A percentile compares a stretch with the other conserved stretches of the same genome.
These are phyloP conservation scores for Podaxis sp. DNA, from an alignment of 768 basidiomycete genomes.

Conservation along the genomic window DNA sequence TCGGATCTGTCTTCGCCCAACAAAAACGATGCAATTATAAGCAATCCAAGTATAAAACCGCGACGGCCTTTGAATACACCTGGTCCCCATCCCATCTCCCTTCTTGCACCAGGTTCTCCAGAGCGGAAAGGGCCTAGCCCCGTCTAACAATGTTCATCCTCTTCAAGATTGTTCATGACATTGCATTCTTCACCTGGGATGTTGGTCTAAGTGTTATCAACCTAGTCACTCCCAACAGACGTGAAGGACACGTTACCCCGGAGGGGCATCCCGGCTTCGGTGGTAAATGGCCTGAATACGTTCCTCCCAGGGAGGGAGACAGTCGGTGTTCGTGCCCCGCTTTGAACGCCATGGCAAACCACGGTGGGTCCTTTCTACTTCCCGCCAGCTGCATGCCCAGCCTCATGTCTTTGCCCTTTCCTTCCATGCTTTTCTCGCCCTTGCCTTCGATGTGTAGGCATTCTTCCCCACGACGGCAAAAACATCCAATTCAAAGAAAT, in stretches of 20 bases:
- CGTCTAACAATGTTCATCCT: constrained; percentile 6
- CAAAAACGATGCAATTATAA: too few species aligned
- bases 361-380: constrained; percentile 45
- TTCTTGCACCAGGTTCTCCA: neutral
- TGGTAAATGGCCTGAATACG: constrained; percentile 70
- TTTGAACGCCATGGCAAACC: constrained; percentile 81
- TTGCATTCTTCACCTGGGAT: constrained; percentile 46
- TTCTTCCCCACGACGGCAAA: constrained; percentile 63
- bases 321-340: constrained; percentile 75
- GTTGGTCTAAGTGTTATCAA: constrained; percentile 50
- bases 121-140: neutral
- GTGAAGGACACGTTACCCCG: constrained; percentile 55
- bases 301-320: constrained; percentile 57
- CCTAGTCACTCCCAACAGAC: constrained; percentile 46
- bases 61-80: too few species aligned
- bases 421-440: constrained; percentile 5
- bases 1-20: too few species aligned
- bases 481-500: constrained; percentile 64
- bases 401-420: neutral
- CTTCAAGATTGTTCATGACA: constrained; percentile 11
- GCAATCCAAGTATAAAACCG: too few species aligned
- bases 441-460: constrained; percentile 42
- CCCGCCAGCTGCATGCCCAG: neutral
- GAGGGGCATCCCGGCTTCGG: constrained; percentile 54
- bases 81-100: neutral